These are phyloP conservation scores for Hypholoma sublateritium DNA, from an alignment of 768 basidiomycete species.

Conservation along the genomic window DNA sequence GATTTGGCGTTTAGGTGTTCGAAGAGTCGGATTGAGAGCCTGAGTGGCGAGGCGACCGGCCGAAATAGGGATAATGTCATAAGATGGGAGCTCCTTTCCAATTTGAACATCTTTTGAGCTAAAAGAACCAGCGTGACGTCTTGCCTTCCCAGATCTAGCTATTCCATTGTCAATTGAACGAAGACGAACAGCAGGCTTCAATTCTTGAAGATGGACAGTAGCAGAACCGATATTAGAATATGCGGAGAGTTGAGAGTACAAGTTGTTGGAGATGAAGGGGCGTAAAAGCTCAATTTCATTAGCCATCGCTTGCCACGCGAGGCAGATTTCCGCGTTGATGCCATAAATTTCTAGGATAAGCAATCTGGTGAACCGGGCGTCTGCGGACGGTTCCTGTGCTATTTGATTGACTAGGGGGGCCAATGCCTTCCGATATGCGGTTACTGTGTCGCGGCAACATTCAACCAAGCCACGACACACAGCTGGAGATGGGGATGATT, in stretches of 20 bases:
- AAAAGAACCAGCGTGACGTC: slow-evolving; percentile 94
- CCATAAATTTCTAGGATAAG: slow-evolving; percentile 88
- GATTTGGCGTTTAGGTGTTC: slow-evolving; percentile 50
- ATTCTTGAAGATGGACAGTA: slow-evolving; percentile 2
- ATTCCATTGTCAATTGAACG: slow-evolving; percentile 24
- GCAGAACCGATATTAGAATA: slow-evolving; percentile 9
- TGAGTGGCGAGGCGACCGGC: slow-evolving; percentile 37
- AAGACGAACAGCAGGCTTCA: slow-evolving; percentile 27
- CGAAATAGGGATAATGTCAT: slow-evolving; percentile 42
- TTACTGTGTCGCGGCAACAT: slow-evolving; percentile 80
- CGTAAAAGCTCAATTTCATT: slow-evolving; percentile 71
- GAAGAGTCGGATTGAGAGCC: slow-evolving; percentile 34
- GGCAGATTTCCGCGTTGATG: slow-evolving; percentile 82
- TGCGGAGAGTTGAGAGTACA: slow-evolving; percentile 19
- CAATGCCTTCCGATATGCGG: slow-evolving; percentile 85
- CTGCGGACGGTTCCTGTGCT: slow-evolving; percentile 70
- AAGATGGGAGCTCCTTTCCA: slow-evolving; percentile 77
- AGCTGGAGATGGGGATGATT: slow-evolving; percentile 62
- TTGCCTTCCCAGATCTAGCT: slow-evolving; percentile 50
- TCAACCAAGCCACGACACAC: slow-evolving; percentile 80
- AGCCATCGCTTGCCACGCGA: slow-evolving; percentile 78
- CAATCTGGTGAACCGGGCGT: slow-evolving; percentile 85
- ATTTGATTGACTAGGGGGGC: slow-evolving; percentile 80
- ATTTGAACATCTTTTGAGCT: slow-evolving; percentile 90
- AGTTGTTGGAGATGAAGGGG: slow-evolving; percentile 50